Evolutionary conservation across 2,329 filamentous ascomycete species (phyloP).

Genomic region (Aspergillus clavatus): DNA sequence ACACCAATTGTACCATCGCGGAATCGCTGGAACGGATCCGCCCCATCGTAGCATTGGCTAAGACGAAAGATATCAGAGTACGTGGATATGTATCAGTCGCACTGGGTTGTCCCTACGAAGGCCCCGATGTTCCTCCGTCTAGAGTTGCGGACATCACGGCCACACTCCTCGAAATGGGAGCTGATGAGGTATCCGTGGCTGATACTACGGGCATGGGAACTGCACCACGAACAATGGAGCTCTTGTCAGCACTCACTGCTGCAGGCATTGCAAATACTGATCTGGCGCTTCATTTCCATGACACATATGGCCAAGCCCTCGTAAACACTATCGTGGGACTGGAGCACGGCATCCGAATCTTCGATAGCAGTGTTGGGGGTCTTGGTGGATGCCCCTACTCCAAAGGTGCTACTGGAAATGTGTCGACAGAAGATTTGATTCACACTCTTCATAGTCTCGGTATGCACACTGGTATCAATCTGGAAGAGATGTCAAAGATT

Average conservation of each 20-base stretch:
- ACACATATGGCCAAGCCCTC: constrained; percentile 62
- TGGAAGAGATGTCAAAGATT: constrained; percentile 52
- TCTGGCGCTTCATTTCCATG: constrained; percentile 61
- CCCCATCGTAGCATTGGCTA: constrained; percentile 54
- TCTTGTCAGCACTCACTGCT: constrained; percentile 54
- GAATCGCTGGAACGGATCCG: constrained; percentile 57
- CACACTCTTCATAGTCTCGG: constrained; percentile 58
- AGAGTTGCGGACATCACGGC: constrained; percentile 59
- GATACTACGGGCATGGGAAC: constrained; percentile 67
- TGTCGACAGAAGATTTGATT: constrained; percentile 60
- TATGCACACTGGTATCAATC: constrained; percentile 54
- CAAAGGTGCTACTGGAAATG: constrained; percentile 62
- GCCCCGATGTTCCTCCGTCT: constrained; percentile 55
- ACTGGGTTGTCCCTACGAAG: constrained; percentile 62
- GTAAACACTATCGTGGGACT: constrained; percentile 59
- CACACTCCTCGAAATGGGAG: constrained; percentile 59
- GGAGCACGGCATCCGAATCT: constrained; percentile 59
- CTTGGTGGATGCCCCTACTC: constrained; percentile 62
- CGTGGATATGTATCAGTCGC: constrained; percentile 63
- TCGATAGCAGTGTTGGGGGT: constrained; percentile 60
- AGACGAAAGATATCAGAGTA: constrained; percentile 52
- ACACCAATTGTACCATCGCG: constrained; percentile 61
- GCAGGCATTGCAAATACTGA: constrained; percentile 58
- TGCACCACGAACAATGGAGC: constrained; percentile 54
- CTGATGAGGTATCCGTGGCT: constrained; percentile 60